Evolutionary conservation across 495 filamentous ascomycete species (phyloP).

Genomic region (Rostrohypoxylon terebratum): DNA sequence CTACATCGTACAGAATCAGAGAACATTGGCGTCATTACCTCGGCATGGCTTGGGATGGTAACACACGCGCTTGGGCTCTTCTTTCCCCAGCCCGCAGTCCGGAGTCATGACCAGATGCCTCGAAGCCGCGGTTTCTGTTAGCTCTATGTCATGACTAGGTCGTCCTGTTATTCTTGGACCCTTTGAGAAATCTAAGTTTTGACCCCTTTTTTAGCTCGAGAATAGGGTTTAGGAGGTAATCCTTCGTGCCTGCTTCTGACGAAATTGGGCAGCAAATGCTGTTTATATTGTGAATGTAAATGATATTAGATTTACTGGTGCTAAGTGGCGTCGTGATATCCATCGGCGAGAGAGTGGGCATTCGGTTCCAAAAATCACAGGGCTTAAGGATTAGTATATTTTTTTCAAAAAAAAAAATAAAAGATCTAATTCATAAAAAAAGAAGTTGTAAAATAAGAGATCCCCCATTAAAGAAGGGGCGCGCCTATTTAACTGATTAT

Average conservation of each 20-base stretch:
- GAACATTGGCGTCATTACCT: not conserved
- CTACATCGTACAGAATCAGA: not conserved
- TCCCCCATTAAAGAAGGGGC: not conserved
- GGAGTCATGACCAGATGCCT: conserved; percentile 27
- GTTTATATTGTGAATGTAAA: too few species aligned
- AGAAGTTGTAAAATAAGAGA: not conserved
- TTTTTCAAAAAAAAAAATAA: too few species aligned
- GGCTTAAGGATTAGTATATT: too few species aligned
- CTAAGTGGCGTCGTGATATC: not conserved
- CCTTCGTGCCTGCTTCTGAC: not conserved
- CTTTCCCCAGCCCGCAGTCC: not conserved
- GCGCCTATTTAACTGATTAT: conserved; percentile 6
- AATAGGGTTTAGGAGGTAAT: conserved; percentile 5
- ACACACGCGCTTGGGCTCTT: not conserved
- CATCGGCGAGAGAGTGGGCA: too few species aligned
- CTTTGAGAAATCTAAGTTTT: not conserved
- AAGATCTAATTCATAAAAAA: not conserved
- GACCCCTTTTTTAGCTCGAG: not conserved
- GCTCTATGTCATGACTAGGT: not conserved
- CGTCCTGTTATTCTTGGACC: conserved; percentile 8
- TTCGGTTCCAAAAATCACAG: too few species aligned
- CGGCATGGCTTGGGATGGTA: not conserved
- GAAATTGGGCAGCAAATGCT: not conserved
- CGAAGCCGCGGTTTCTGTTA: not conserved
- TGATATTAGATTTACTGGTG: not conserved